These are phyloP conservation scores for Senecio squalidus DNA, from an alignment of 140 eudicot species.

Conservation along the genomic window DNA sequence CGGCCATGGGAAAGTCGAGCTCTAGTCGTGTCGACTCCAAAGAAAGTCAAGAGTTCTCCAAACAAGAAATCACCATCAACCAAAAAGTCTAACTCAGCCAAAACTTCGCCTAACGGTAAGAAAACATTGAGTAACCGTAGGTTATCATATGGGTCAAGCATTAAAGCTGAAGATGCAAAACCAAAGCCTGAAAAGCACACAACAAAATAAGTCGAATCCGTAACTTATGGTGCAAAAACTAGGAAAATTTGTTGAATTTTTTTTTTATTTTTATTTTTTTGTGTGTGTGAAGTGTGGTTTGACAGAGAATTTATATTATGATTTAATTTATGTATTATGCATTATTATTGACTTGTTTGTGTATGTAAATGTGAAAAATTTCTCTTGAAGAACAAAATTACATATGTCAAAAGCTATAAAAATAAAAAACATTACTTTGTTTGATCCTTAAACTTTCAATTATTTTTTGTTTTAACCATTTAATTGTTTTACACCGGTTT, in stretches of 20 bases:
- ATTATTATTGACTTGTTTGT: too few species aligned
- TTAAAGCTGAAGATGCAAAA: constrained; percentile 27
- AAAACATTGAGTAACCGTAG: constrained; percentile 36
- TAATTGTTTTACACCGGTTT: too few species aligned
- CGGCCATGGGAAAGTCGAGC: constrained; percentile 83
- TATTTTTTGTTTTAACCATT: too few species aligned
- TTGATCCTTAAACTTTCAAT: too few species aligned
- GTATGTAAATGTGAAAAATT: too few species aligned
- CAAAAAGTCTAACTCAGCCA: constrained; percentile 34
- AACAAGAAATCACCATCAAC: constrained; percentile 40
- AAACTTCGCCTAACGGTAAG: constrained; percentile 48
- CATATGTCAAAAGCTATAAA: too few species aligned
- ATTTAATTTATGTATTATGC: not conserved
- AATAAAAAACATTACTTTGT: too few species aligned
- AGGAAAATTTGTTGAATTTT: constrained; percentile 11
- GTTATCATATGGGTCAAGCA: constrained; percentile 49
- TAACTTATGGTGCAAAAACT: constrained; percentile 5
- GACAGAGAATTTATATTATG: constrained; percentile 15
- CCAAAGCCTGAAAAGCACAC: constrained; percentile 16
- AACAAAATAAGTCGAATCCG: constrained; percentile 11
- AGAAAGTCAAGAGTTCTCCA: constrained; percentile 37
- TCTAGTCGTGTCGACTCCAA: constrained; percentile 43
- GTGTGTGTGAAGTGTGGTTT: constrained; percentile 27
- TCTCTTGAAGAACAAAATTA: too few species aligned
- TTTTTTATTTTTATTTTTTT: not conserved